A percentile compares a stretch with the other conserved stretches of the same genome.
Conservation (phyloP, 2,329 filamentous ascomycete species). For the Taxawa tesnikishii region DNA sequence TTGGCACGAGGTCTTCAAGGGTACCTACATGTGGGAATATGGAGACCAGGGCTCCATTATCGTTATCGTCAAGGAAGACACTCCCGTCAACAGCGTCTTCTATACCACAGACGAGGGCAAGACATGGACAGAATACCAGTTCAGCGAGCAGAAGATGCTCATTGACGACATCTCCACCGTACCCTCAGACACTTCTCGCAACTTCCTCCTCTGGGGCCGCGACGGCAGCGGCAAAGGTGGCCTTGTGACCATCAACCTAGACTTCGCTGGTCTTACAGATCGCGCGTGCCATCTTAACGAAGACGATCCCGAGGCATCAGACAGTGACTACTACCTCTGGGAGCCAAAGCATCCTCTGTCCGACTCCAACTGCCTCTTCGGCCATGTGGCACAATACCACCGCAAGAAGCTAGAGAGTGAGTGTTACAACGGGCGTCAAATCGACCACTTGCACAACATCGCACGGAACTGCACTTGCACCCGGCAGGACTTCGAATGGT, state of each 20-base stretch:
- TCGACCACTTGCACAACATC: constrained; percentile 57
- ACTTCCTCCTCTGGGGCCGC: constrained; percentile 80
- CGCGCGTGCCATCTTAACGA: constrained; percentile 57
- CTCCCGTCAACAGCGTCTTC: constrained; percentile 53
- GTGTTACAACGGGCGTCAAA: constrained; percentile 70
- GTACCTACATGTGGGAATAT: constrained; percentile 84
- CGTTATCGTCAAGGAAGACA: constrained; percentile 65
- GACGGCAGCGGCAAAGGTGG: constrained; percentile 48
- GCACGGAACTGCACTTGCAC: constrained; percentile 69
- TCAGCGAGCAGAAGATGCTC: constrained; percentile 53
- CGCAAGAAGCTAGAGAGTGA: constrained; percentile 69
- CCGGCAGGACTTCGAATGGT: constrained; percentile 87
- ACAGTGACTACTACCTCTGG: constrained; percentile 75
- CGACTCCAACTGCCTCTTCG: constrained; percentile 76
- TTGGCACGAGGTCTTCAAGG: constrained; percentile 79
- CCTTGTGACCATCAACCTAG: constrained; percentile 67
- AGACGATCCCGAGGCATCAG: constrained; percentile 39
- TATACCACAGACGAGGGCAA: constrained; percentile 75
- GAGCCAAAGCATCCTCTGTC: constrained; percentile 71
- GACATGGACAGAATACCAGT: constrained; percentile 65
- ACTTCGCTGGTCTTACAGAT: constrained; percentile 73
- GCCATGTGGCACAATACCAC: constrained; percentile 78
- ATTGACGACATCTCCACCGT: constrained; percentile 78
- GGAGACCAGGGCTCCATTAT: constrained; percentile 92
- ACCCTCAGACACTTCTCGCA: constrained; percentile 76